A percentile compares a stretch with the other conserved stretches of the same genome.
Conservation (phyloP, 2,329 filamentous ascomycete species). For the Chrysosporium queenslandicum region DNA sequence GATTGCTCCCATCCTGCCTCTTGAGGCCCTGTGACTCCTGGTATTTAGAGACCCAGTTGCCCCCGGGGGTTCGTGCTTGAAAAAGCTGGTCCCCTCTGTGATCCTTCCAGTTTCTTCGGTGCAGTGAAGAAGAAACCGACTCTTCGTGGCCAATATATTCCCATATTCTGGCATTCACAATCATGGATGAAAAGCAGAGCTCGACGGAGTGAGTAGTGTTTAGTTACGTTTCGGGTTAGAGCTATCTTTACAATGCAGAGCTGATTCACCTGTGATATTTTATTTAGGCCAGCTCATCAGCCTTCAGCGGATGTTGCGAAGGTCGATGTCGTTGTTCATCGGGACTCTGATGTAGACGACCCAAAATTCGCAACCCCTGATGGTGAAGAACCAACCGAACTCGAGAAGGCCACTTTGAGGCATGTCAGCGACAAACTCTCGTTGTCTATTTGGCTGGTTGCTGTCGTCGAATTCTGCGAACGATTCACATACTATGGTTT, state of each 20-base stretch:
- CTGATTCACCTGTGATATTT: background rate
- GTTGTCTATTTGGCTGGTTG: constrained; percentile 46
- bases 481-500: constrained; percentile 50
- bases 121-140: background rate
- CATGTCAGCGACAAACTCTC: constrained; percentile 48
- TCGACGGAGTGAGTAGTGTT: constrained; percentile 1
- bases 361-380: constrained; percentile 28
- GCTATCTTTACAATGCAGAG: too few species aligned
- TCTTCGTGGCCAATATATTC: background rate
- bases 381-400: constrained; percentile 44
- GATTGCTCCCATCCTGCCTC: background rate
- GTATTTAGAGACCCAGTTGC: background rate
- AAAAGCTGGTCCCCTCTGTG: background rate
- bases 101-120: background rate
- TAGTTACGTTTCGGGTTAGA: too few species aligned
- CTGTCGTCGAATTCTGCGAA: constrained; percentile 47
- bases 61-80: background rate
- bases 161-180: background rate
- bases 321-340: background rate
- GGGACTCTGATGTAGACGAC: constrained; percentile 9
- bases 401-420: constrained; percentile 43
- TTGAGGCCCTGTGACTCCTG: background rate
- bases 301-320: background rate
- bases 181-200: background rate
- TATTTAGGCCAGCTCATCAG: background rate